Conservation (phyloP, 805 yeast species). For the Kluyveromyces siamensis region DNA sequence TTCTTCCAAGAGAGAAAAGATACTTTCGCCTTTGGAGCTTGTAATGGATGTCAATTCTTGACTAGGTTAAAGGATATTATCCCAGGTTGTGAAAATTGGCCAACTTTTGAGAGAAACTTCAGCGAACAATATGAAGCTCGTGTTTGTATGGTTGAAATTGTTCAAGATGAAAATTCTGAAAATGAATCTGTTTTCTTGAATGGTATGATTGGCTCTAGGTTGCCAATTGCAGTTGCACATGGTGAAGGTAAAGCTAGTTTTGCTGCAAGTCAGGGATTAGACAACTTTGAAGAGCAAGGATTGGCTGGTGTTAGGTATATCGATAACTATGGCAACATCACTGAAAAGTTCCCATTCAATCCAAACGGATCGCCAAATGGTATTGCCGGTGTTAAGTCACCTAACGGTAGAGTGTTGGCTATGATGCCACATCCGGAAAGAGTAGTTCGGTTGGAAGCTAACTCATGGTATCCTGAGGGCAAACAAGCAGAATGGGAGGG, state of each 20-base stretch:
- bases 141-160: slow-evolving; percentile 78
- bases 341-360: slow-evolving; percentile 83
- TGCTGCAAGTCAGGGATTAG: slow-evolving; percentile 35
- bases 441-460: slow-evolving; percentile 76
- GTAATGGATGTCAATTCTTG: slow-evolving; percentile 97
- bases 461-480: slow-evolving; percentile 80
- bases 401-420: slow-evolving; percentile 91
- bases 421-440: slow-evolving; percentile 99
- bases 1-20: slow-evolving; percentile 84
- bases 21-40: slow-evolving; percentile 95
- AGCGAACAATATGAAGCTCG: slow-evolving; percentile 97
- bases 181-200: slow-evolving; percentile 60
- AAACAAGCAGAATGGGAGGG: slow-evolving; percentile 58
- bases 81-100: slow-evolving; percentile 92
- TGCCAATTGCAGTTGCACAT: slow-evolving; percentile 97
- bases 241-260: slow-evolving; percentile 95
- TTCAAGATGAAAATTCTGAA: slow-evolving; percentile 41
- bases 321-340: slow-evolving; percentile 80
- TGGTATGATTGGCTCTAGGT: slow-evolving; percentile 85
- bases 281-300: slow-evolving; percentile 41
- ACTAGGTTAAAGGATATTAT: slow-evolving; percentile 72
- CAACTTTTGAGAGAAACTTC: slow-evolving; percentile 80
- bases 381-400: slow-evolving; percentile 83
- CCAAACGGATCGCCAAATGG: slow-evolving; percentile 95
- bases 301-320: slow-evolving; percentile 69